Conservation (phyloP, 2,329 filamentous ascomycete genomes). For the Fusarium luffae region DNA sequence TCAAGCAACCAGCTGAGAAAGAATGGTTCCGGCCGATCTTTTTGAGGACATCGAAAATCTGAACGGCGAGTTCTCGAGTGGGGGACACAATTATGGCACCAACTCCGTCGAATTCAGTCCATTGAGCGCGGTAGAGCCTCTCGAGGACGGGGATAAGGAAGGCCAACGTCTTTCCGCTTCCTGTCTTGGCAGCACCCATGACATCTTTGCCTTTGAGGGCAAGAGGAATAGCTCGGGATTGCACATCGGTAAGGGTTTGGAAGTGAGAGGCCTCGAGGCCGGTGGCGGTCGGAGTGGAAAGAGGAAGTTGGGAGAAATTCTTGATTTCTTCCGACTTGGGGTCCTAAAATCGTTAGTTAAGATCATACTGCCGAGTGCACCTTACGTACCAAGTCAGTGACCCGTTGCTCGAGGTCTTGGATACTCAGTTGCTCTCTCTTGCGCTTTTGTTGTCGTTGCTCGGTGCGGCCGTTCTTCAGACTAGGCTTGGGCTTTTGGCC, state of each 20-base stretch:
- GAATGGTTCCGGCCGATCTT: constrained; percentile 90
- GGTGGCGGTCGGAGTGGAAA: constrained; percentile 81
- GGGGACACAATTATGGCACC: constrained; percentile 94
- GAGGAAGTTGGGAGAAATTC: constrained; percentile 84
- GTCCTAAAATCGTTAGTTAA: constrained; percentile 60
- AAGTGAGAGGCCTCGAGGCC: constrained; percentile 91
- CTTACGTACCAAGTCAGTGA: constrained; percentile 49
- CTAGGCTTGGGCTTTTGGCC: constrained; percentile 31
- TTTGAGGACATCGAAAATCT: constrained; percentile 93
- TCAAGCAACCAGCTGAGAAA: constrained; percentile 92
- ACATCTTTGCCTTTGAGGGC: constrained; percentile 89
- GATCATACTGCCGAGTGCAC: too few species aligned
- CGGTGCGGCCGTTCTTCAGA: constrained; percentile 48
- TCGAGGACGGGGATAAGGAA: constrained; percentile 94
- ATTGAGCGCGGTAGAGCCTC: constrained; percentile 88
- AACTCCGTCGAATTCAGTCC: constrained; percentile 90
- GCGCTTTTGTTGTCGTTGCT: constrained; percentile 52
- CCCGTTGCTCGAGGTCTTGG: constrained; percentile 49
- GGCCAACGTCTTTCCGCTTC: constrained; percentile 93
- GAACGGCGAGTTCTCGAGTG: constrained; percentile 92
- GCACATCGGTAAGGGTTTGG: constrained; percentile 89
- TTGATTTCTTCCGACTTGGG: constrained; percentile 68
- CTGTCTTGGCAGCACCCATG: constrained; percentile 93
- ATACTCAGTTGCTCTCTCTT: constrained; percentile 54
- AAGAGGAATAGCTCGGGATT: constrained; percentile 86